Evolutionary conservation across 345 rosid species (phyloP).

Genomic region (Barbarea vulgaris): DNA sequence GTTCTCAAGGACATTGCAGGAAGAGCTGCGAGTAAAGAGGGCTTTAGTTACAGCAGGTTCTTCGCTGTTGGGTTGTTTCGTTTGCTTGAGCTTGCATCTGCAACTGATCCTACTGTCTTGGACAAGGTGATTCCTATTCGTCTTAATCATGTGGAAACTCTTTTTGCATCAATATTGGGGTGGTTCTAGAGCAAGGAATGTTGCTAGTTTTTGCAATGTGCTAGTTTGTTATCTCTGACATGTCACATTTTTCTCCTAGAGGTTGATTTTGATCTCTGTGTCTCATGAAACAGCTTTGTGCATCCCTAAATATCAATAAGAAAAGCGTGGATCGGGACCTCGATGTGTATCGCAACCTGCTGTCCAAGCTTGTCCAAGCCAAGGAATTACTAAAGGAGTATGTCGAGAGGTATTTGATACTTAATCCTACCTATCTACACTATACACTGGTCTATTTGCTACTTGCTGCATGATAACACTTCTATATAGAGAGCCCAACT

Average conservation of each 20-base stretch:
- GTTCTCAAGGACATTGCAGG: slow-evolving; percentile 75
- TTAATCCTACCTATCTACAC: slow-evolving; percentile 1
- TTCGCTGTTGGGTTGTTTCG: slow-evolving; percentile 96
- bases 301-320: slow-evolving; percentile 79
- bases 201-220: not conserved
- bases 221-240: not conserved
- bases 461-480: not conserved
- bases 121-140: slow-evolving; percentile 62
- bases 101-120: slow-evolving; percentile 81
- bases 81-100: slow-evolving; percentile 88
- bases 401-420: slow-evolving; percentile 64
- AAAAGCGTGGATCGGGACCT: slow-evolving; percentile 96
- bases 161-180: not conserved
- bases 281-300: slow-evolving; percentile 71
- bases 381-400: slow-evolving; percentile 95
- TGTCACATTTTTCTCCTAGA: slow-evolving; percentile 3
- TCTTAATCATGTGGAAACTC: not conserved
- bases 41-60: slow-evolving; percentile 97
- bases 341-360: slow-evolving; percentile 92
- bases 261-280: slow-evolving; percentile 23
- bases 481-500: not conserved
- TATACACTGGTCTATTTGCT: not conserved
- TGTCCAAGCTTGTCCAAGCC: slow-evolving; percentile 95
- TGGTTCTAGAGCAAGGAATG: not conserved
- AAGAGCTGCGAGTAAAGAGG: slow-evolving; percentile 71